These are phyloP conservation scores for Chlorophyllum brunneum DNA, from an alignment of 768 basidiomycete species.

Conservation along the genomic window DNA sequence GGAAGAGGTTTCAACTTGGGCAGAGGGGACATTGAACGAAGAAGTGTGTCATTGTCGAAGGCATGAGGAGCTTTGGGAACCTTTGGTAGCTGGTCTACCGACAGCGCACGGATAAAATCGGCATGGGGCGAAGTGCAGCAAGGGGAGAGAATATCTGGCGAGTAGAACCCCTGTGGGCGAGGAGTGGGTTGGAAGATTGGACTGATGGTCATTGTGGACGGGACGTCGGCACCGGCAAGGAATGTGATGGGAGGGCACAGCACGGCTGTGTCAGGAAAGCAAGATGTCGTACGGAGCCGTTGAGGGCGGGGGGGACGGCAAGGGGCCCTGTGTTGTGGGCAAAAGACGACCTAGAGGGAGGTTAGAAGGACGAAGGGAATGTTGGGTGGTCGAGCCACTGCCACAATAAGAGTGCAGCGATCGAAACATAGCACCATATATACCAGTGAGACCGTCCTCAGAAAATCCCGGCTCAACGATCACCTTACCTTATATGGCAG, in stretches of 20 bases:
- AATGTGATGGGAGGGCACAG: neutral
- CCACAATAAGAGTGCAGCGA: neutral
- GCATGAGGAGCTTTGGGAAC: neutral
- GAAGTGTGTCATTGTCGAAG: neutral
- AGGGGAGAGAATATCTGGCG: no score
- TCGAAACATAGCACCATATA: conserved; percentile 10
- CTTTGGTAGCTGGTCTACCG: neutral
- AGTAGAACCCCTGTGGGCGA: neutral
- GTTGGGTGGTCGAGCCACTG: no score
- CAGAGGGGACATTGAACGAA: neutral
- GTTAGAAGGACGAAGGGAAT: no score
- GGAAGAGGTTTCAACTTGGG: conserved; percentile 2
- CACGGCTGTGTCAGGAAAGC: conserved; percentile 1
- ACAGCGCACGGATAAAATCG: neutral
- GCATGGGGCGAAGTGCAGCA: neutral
- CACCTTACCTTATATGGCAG: conserved; percentile 4
- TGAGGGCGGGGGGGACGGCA: neutral
- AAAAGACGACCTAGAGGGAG: no score
- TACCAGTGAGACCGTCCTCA: conserved; percentile 6
- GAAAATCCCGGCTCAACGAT: conserved; percentile 2
- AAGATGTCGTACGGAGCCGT: neutral
- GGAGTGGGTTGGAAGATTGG: neutral
- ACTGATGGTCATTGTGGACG: neutral
- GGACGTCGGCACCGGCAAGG: no score
- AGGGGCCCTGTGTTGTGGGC: no score